These are phyloP conservation scores for Fusarium redolens DNA, from an alignment of 2,329 filamentous ascomycete species.

Conservation along the genomic window DNA sequence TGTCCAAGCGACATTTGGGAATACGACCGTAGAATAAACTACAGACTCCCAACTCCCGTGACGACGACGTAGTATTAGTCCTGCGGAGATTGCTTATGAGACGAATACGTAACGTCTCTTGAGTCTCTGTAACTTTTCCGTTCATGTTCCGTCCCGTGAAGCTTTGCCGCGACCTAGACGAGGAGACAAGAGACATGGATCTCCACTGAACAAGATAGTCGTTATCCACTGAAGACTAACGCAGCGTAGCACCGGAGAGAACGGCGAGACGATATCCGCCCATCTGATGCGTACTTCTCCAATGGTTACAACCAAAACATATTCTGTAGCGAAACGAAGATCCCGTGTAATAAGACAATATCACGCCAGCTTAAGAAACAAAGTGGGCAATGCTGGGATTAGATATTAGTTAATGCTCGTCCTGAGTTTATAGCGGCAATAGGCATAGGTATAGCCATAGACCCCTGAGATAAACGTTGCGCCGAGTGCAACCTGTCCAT, in stretches of 20 bases:
- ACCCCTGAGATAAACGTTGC: constrained; percentile 4
- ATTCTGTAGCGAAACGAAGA: constrained; percentile 14
- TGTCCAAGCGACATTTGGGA: constrained; percentile 8
- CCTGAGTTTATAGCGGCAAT: neutral
- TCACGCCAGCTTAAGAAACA: constrained; percentile 16
- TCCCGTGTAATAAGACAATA: neutral
- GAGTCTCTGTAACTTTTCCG: neutral
- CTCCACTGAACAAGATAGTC: constrained; percentile 10
- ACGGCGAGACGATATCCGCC: constrained; percentile 27
- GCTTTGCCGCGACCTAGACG: neutral
- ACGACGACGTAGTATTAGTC: constrained; percentile 17
- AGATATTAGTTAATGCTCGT: constrained; percentile 3
- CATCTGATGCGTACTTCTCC: constrained; percentile 9
- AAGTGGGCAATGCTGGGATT: neutral
- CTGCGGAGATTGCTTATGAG: constrained; percentile 30
- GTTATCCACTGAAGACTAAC: constrained; percentile 19
- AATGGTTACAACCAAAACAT: constrained; percentile 14
- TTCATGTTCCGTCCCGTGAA: neutral
- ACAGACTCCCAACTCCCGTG: neutral
- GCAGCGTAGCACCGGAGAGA: constrained; percentile 19
- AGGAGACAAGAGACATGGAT: neutral
- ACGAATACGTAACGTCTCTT: constrained; percentile 20
- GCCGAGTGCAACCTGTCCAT: constrained; percentile 17
- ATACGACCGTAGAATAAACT: constrained; percentile 3
- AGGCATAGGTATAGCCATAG: neutral